Conservation (phyloP, 331 rosid species). For the Quercus phellos region DNA sequence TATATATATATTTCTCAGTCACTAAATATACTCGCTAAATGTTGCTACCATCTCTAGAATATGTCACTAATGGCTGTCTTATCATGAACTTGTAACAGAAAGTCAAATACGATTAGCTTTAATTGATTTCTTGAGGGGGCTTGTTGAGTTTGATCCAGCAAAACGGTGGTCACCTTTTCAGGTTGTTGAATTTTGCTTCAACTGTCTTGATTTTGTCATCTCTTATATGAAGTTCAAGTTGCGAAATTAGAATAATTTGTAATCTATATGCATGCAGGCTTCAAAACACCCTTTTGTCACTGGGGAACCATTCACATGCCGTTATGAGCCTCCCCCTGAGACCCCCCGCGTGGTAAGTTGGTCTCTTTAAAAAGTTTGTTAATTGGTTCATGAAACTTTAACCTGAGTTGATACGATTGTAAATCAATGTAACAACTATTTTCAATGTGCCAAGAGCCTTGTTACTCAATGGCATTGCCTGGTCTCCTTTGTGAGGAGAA, state of each 20-base stretch:
- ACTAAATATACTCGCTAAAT: neutral
- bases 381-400: conserved; percentile 8
- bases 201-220: neutral
- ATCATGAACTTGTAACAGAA: conserved; percentile 54
- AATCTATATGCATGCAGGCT: conserved; percentile 60
- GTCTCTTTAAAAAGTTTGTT: conserved; percentile 11
- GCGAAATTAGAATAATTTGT: conserved; percentile 27
- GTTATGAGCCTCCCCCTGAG: conserved; percentile 79
- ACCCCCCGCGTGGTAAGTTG: conserved; percentile 87
- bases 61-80: conserved; percentile 27
- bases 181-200: conserved; percentile 39
- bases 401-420: neutral
- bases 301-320: conserved; percentile 92
- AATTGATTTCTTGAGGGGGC: conserved; percentile 91
- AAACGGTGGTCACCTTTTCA: conserved; percentile 99
- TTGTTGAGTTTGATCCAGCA: conserved; percentile 92
- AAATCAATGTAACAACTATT: neutral
- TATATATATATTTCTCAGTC: no score
- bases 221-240: conserved; percentile 17
- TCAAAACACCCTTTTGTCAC: conserved; percentile 97
- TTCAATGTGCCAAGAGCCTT: neutral
- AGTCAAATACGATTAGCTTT: conserved; percentile 81
- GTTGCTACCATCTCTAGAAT: neutral
- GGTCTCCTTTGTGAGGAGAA: no score
- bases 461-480: no score